A percentile compares a stretch with the other conserved stretches of the same genome.
These are phyloP conservation scores for Wickerhamia fluorescens DNA, from an alignment of 805 yeast genomes.

Conservation along the genomic window DNA sequence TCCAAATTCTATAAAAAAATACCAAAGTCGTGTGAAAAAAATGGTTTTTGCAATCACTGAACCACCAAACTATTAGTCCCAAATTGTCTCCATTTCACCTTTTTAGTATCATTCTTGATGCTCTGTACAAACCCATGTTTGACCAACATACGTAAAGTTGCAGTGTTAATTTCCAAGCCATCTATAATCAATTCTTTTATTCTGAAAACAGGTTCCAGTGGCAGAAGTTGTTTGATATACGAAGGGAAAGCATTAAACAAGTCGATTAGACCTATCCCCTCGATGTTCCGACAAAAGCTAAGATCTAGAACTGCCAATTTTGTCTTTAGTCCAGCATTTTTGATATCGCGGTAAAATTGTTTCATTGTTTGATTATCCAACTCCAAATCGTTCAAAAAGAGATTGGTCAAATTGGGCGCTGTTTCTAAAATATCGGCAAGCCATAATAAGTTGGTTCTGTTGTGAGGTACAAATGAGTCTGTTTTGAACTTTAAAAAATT, in stretches of 20 bases:
- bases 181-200: conserved; percentile 21
- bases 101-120: conserved; percentile 19
- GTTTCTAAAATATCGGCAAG: conserved; percentile 13
- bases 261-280: conserved; percentile 33
- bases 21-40: too few relatives aligned
- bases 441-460: conserved; percentile 2
- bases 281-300: conserved; percentile 27
- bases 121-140: conserved; percentile 11
- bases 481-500: conserved; percentile 9
- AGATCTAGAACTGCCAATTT: conserved; percentile 28
- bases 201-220: conserved; percentile 1
- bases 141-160: conserved; percentile 17
- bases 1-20: too few relatives aligned
- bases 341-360: conserved; percentile 21
- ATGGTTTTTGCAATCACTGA: too few relatives aligned
- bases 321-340: conserved; percentile 13
- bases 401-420: conserved; percentile 13
- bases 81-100: conserved; percentile 26
- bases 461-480: conserved; percentile 5
- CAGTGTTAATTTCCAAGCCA: conserved; percentile 26
- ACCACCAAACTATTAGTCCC: conserved; percentile 25
- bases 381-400: conserved; percentile 28
- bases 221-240: conserved; percentile 3
- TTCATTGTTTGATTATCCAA: conserved; percentile 29
- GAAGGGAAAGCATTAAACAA: conserved; percentile 13